These are phyloP conservation scores for Termitomyces sp. DNA, from an alignment of 768 basidiomycete genomes.

Conservation along the genomic window DNA sequence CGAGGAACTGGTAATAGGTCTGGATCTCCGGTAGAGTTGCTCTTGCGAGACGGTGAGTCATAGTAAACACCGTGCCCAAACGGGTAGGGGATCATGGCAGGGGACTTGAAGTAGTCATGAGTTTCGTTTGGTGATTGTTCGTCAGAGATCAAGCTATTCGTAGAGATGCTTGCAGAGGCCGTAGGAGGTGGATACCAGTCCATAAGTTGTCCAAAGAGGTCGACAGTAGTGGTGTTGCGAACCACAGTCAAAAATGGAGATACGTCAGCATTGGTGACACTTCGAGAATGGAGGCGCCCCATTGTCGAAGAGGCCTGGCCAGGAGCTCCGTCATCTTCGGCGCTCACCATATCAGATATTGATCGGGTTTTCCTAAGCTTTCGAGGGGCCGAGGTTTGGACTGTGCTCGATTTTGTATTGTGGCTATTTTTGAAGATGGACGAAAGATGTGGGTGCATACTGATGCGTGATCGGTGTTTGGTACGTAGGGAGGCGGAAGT, in stretches of 20 bases:
- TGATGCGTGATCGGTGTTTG: slow-evolving; percentile 60
- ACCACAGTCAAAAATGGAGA: slow-evolving; percentile 33
- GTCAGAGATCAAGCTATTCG: slow-evolving; percentile 23
- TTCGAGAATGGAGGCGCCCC: slow-evolving; percentile 71
- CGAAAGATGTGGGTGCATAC: slow-evolving; percentile 49
- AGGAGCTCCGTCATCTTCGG: slow-evolving; percentile 20
- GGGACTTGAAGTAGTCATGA: slow-evolving; percentile 16
- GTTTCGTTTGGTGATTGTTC: slow-evolving; percentile 19
- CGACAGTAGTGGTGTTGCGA: slow-evolving; percentile 27
- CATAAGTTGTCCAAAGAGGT: slow-evolving; percentile 65
- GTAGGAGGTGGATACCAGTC: slow-evolving; percentile 41
- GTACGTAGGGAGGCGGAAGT: slow-evolving; percentile 34
- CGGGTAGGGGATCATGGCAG: slow-evolving; percentile 40
- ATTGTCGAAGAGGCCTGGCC: slow-evolving; percentile 20
- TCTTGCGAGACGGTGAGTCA: slow-evolving; percentile 48
- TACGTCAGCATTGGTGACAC: slow-evolving; percentile 68
- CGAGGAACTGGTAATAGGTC: slow-evolving; percentile 39
- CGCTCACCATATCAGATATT: slow-evolving; percentile 52
- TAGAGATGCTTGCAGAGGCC: slow-evolving; percentile 31
- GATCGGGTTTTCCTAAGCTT: slow-evolving; percentile 72
- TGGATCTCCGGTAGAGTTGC: slow-evolving; percentile 17
- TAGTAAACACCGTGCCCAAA: slow-evolving; percentile 63
- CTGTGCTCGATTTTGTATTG: slow-evolving; percentile 24
- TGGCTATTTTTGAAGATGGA: slow-evolving; percentile 41
- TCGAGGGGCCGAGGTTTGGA: slow-evolving; percentile 29